phyloP scores from a whole-genome alignment of 495 filamentous ascomycete species.

The Chaetomium fimeti region DNA sequence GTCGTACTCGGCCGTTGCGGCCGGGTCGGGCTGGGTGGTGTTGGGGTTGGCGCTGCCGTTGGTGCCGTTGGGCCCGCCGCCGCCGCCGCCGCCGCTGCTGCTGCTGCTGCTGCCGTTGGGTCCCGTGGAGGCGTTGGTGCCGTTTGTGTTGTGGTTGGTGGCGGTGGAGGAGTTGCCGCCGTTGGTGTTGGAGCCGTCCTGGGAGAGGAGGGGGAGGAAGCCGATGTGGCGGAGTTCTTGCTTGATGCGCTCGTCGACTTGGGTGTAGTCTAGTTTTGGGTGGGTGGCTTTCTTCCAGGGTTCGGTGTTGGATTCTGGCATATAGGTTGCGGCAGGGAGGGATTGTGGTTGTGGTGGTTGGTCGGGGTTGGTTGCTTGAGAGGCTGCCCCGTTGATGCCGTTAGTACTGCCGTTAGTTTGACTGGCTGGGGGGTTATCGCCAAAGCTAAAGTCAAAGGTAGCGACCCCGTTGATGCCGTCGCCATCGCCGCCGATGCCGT shows the following conservation, averaged over 20 bases:
- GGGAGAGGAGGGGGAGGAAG: conserved; percentile 67
- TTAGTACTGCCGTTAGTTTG: conserved; percentile 50
- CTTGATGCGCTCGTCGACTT: conserved; percentile 85
- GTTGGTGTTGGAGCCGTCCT: conserved; percentile 28
- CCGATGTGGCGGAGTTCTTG: conserved; percentile 92
- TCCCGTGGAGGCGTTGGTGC: conserved; percentile 56
- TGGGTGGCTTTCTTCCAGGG: conserved; percentile 57
- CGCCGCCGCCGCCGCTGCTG: conserved; percentile 42
- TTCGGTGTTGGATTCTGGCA: conserved; percentile 66
- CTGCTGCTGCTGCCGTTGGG: conserved; percentile 44
- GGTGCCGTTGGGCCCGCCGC: no score
- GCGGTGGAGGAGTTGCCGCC: conserved; percentile 52
- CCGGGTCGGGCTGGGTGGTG: conserved; percentile 54
- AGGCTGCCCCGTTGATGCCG: conserved; percentile 35
- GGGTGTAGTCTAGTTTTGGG: conserved; percentile 73
- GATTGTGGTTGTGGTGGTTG: conserved; percentile 32
- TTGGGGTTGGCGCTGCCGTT: conserved; percentile 42
- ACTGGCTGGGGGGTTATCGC: conserved; percentile 11
- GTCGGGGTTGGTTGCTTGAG: conserved; percentile 20
- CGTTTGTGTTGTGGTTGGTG: conserved; percentile 57
- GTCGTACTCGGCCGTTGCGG: conserved; percentile 64
- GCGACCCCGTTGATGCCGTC: conserved; percentile 38
- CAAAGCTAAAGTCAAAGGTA: conserved; percentile 25
- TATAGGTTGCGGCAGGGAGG: conserved; percentile 68
- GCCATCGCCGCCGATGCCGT: conserved; percentile 57